Evolutionary conservation across 495 filamentous ascomycete species (phyloP), one percentile per base, ranked within the genome.

Genomic region (Tuber indicum): DNA sequence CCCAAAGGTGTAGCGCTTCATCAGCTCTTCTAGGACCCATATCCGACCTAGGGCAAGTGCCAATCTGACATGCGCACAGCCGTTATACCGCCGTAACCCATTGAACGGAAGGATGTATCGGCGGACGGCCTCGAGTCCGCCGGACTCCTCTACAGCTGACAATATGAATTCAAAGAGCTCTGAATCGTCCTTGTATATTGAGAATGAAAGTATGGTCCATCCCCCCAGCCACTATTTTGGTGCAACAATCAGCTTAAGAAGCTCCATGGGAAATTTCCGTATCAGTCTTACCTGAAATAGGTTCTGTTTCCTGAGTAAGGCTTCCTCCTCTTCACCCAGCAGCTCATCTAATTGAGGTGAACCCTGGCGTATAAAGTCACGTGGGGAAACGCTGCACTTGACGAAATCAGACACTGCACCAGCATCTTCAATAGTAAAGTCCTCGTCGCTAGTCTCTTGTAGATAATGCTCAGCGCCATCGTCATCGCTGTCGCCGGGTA

Each of bases 401-500:
- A 92, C 90, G 70, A 91, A 83, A 66, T 87, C 89, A 3, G 87
- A 87, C 1, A 90, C 86, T 78, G 91, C 87, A 2, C 91, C 92
- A 49, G 94, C 84, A 78, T 92, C 89, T 5, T 94, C 91, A 75
- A 92, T 86, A 0, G 91, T 94, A 82, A 91, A 93, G 26, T 87
- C 84, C 21, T 88, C 87, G 74, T 90, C 87, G 43, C 92, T 81
- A n/a, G 86, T 84, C 72, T 88, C 84, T 36, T 84, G 77, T 58
- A 89, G 85, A 36, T 84, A 84, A 23, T 86, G 87, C n/a, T 84
- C 85, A 69, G 78, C 81, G n/a, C 83, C 83, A 10, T 78, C 81
- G 4, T 83, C 83, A 39, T 82, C 80, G 14, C 84, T 77, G 26
- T 79, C 75, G 23, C 83, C 84, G 0, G 82, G 82, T 12, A 86